These are phyloP conservation scores for Myriosclerotinia scirpicola DNA, from an alignment of 2,329 filamentous ascomycete species.

Conservation along the genomic window DNA sequence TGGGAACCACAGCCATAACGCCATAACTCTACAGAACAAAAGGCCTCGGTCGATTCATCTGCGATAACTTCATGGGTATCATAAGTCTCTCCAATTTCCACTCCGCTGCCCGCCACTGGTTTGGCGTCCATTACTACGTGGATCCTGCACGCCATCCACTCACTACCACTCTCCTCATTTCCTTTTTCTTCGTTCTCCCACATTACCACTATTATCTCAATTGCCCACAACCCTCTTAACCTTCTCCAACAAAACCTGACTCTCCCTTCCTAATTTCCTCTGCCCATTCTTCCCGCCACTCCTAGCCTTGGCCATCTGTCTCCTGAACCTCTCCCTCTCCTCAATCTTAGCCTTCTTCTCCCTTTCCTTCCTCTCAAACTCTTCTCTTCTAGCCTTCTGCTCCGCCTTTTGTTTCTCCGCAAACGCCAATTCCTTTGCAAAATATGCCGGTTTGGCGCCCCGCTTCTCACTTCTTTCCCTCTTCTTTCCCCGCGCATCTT, in stretches of 20 bases:
- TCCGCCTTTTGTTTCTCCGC: slow-evolving; percentile 54
- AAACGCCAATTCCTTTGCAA: slow-evolving; percentile 41
- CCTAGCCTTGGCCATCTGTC: slow-evolving; percentile 50
- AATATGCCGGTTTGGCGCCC: slow-evolving; percentile 41
- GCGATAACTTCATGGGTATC: slow-evolving; percentile 23
- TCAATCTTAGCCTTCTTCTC: slow-evolving; percentile 59
- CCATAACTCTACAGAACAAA: not conserved
- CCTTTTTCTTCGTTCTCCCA: not conserved
- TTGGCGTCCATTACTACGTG: not conserved
- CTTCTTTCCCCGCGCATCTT: not conserved
- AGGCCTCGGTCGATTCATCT: not conserved
- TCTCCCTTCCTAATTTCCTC: slow-evolving; percentile 67
- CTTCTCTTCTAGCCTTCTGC: slow-evolving; percentile 49
- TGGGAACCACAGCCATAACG: slow-evolving; percentile 6
- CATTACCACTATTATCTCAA: slow-evolving; percentile 25
- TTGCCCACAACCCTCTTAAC: slow-evolving; percentile 51
- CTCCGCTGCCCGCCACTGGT: not conserved
- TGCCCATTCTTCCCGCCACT: slow-evolving; percentile 64
- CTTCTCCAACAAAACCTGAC: slow-evolving; percentile 62
- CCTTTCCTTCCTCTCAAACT: slow-evolving; percentile 54
- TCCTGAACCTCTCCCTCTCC: slow-evolving; percentile 52
- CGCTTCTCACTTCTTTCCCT: slow-evolving; percentile 24
- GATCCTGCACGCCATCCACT: not conserved
- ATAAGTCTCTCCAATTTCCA: slow-evolving; percentile 1
- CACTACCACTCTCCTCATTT: too few species aligned